These are phyloP conservation scores for Pythium rhizo-oryzae DNA, from an alignment of 352 stramenopile genomes.

Conservation along the genomic window DNA sequence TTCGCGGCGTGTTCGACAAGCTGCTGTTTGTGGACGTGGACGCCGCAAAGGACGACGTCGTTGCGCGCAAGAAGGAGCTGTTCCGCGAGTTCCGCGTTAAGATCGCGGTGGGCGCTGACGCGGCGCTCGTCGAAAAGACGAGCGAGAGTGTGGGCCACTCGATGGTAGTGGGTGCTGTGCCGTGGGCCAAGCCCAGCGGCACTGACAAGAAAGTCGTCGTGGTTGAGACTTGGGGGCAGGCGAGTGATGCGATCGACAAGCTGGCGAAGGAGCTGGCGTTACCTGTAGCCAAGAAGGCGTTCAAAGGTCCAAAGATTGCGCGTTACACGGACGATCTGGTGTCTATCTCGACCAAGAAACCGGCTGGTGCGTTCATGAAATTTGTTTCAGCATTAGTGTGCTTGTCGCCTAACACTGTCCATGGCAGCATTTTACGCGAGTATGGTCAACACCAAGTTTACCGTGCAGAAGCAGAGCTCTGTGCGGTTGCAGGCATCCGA, in stretches of 20 bases:
- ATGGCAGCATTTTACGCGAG: conserved; percentile 73
- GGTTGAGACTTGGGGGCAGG: conserved; percentile 39
- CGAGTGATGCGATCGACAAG: conserved; percentile 40
- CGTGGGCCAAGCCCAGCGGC: conserved; percentile 39
- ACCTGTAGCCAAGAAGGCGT: conserved; percentile 45
- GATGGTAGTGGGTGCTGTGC: conserved; percentile 56
- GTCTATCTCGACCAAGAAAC: conserved; percentile 68
- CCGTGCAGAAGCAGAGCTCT: conserved; percentile 62
- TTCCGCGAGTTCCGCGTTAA: conserved; percentile 70
- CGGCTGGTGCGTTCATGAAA: conserved; percentile 58
- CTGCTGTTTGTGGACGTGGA: conserved; percentile 68
- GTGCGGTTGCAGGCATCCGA: conserved; percentile 72
- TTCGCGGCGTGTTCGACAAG: conserved; percentile 70
- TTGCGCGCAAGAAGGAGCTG: conserved; percentile 60
- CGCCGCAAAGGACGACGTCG: conserved; percentile 35
- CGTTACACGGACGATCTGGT: conserved; percentile 76
- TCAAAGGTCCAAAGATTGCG: conserved; percentile 55
- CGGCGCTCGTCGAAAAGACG: conserved; percentile 29
- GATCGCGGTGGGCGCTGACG: conserved; percentile 52
- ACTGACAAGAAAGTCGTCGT: conserved; percentile 21
- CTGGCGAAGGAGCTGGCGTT: conserved; percentile 51
- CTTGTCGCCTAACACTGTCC: not conserved
- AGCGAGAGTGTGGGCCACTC: conserved; percentile 34
- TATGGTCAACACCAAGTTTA: conserved; percentile 83
- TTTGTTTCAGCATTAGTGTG: not conserved